These are phyloP conservation scores for Amanita phalloides DNA, from an alignment of 768 basidiomycete genomes.

Conservation along the genomic window DNA sequence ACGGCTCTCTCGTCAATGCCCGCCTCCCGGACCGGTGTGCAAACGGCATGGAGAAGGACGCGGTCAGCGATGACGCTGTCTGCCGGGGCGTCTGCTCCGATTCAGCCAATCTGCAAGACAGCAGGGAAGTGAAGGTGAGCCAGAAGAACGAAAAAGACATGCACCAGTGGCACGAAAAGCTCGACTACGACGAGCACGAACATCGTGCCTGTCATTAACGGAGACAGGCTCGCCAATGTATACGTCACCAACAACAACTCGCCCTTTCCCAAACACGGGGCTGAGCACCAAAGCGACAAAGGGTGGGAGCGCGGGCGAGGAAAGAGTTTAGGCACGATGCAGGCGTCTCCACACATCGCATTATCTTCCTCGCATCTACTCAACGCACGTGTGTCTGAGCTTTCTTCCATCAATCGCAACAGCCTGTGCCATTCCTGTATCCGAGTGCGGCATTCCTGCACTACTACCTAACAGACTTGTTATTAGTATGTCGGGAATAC, in stretches of 20 bases:
- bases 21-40: constrained; percentile 54
- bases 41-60: constrained; percentile 61
- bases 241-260: constrained; percentile 53
- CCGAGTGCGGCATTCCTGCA: too few species aligned
- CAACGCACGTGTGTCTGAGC: too few species aligned
- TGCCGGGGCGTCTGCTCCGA: constrained; percentile 79
- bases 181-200: constrained; percentile 55
- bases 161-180: constrained; percentile 82
- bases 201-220: constrained; percentile 47
- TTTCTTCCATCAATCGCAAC: too few species aligned
- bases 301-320: constrained; percentile 33
- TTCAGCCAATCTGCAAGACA: constrained; percentile 57
- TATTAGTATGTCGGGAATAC: too few species aligned
- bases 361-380: too few species aligned
- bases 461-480: too few species aligned
- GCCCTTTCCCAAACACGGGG: constrained; percentile 14
- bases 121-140: too few species aligned
- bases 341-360: too few species aligned
- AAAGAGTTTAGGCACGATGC: too few species aligned
- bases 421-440: too few species aligned
- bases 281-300: constrained; percentile 47
- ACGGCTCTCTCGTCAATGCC: constrained; percentile 37
- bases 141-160: constrained; percentile 11
- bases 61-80: constrained; percentile 78
- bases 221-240: constrained; percentile 43